Evolutionary conservation across 2,329 filamentous ascomycete genomes (phyloP), one percentile per base, ranked within the genome.

Genomic region (Boeremia exigua): DNA sequence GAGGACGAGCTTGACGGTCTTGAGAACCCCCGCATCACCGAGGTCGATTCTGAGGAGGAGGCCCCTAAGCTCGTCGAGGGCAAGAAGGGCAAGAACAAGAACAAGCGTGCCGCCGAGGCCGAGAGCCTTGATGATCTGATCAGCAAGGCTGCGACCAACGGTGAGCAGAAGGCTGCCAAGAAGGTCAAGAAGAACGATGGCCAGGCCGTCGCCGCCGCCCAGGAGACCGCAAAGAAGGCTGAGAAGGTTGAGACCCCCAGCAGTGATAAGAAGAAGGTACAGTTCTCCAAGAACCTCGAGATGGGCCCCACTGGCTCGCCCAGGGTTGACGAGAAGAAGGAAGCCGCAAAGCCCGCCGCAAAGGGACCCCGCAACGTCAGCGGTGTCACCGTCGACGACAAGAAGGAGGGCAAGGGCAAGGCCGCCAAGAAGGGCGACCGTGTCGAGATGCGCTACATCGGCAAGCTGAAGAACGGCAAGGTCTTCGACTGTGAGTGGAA

Each of bases 171-270:
- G 83, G 91, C 98, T 78, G 85, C 90, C 71, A 98, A 99, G 89
- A 97, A 97, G 85, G 85, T 94, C 63, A 96, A 96, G 88, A 97
- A 96, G 85, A 98, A 98, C 84, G 91, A 96, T 76, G 95, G 94
- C 66, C 90, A 97, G 75, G 88, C 95, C 56, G 86, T 89, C 47
- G 68, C 75, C 37, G 70, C 71, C 40, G 70, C 81, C 39, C 85
- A 88, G 68, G 75, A 79, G 40, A 80, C 84, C 65, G 79, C 84
- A 32, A 72, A 70, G 59, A 71, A 73, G 65, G 87, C 85, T 58
- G 82, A 83, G 52, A 79, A 80, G 49, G 78, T 77, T 65, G 77
- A 72, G 48, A 58, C 73, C 48, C 77, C 81, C 62, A 78, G 77
- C 62, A 87, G 68, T 57, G 70, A 74, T 59, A 75, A 88, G 83